A percentile compares a stretch with the other conserved stretches of the same genome.
Conservation (phyloP, 345 rosid species). For the Syzygium jambos region DNA sequence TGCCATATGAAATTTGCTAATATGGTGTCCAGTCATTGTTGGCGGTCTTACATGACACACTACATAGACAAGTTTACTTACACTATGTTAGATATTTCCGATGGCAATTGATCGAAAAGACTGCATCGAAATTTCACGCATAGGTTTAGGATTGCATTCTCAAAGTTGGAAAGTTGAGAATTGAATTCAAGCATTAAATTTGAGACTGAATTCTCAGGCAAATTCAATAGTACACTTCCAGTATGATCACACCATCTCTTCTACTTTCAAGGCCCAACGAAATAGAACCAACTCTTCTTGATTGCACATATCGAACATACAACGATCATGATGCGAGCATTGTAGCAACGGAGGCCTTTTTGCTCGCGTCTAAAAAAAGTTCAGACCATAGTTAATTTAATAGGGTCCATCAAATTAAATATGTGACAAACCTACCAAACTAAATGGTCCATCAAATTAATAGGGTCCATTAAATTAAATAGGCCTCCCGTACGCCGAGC, state of each 20-base stretch:
- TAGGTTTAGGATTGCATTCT: no score
- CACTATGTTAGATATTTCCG: no score
- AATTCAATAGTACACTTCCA: not conserved
- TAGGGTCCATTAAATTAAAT: not conserved
- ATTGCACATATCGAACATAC: not conserved
- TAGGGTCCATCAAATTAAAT: not conserved
- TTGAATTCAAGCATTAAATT: no score
- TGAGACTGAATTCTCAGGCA: not conserved
- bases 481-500: not conserved
- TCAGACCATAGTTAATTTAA: not conserved
- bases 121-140: no score
- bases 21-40: accelerated
- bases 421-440: not conserved
- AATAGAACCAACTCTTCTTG: not conserved
- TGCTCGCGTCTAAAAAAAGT: no score
- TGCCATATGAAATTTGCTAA: not conserved
- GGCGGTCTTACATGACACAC: accelerated
- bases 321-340: not conserved
- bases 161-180: no score
- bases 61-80: accelerated
- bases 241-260: not conserved
- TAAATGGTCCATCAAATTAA: not conserved
- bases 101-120: no score
- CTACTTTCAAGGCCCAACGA: not conserved
- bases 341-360: not conserved